phyloP scores from a whole-genome alignment of 345 rosid species.

The Eucalyptus marginata region DNA sequence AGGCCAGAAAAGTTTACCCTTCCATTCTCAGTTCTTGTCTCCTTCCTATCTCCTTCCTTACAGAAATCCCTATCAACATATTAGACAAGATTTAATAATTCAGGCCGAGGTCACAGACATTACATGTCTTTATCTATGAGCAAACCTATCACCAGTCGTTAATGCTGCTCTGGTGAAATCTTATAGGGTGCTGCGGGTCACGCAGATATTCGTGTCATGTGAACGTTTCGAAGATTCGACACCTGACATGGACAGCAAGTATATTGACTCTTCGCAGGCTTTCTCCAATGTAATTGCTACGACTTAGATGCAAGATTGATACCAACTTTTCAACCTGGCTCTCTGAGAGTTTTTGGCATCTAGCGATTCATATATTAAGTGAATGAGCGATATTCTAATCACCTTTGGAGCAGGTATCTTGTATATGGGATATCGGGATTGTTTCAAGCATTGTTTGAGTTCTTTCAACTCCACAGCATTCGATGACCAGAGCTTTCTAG shows the following conservation, averaged over 20 bases:
- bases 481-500: neutral
- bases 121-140: neutral
- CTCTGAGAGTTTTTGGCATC: neutral
- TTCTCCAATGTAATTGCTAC: neutral
- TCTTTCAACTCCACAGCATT: neutral
- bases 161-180: neutral
- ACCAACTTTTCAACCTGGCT: neutral
- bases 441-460: neutral
- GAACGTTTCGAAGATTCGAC: neutral
- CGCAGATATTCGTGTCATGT: neutral
- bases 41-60: neutral
- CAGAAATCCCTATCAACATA: neutral
- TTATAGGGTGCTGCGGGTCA: neutral
- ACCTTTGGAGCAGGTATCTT: neutral
- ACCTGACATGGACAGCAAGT: neutral
- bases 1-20: neutral
- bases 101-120: neutral
- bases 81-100: neutral
- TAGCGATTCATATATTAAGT: neutral
- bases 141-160: neutral
- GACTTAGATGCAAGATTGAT: neutral
- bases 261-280: neutral
- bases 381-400: neutral
- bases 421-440: neutral
- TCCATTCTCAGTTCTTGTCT: neutral